Evolutionary conservation across 257 asterid species (phyloP), one percentile per base, ranked within the genome.

Genomic region (Petunia secreta): DNA sequence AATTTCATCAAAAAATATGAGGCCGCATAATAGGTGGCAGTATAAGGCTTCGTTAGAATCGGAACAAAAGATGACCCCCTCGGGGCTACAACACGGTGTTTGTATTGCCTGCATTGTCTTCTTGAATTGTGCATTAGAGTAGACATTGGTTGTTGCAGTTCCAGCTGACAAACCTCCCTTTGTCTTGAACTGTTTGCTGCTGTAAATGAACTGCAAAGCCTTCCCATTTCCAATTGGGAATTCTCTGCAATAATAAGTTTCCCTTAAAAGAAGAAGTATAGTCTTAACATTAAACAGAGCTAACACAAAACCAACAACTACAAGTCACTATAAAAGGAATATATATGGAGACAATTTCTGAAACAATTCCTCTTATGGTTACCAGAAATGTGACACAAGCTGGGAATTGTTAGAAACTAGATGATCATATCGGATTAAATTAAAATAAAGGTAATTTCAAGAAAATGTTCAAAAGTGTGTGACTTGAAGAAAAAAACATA

Each of bases 141-240:
- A 92, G 0, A 93, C 97, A 4, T 94, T 94, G 0, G 98, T 92
- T 2, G 98, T 94, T 7, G 98, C 98, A 1, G 98, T 92, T 66
- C 98, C 98, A 2, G 98, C 98, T 0, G 94, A 85, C 53, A 94
- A 86, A 52, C 98, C 98, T 7, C 98, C 98, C 83, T 94, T 94
- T 3, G 98, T 94, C 67, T 91, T 89, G 88, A 92, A 89, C 76
- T 92, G 98, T 80, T 86, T 93, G 90, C 98, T 92, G 46, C 97
- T 80, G 63, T 94, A 94, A 38, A 94, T 93, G 89, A 94, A 89
- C 83, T 92, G 97, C 79, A 94, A 85, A 15, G 94, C 96, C 86
- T 90, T 94, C 39, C 97, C 98, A 40, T 89, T 81, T 48, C 87
- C 88, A 25, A 91, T 81, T 1, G 95, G 96, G 79, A 88, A 92